These are phyloP conservation scores for Tremella mesenterica DNA, from an alignment of 768 basidiomycete species.

Conservation along the genomic window DNA sequence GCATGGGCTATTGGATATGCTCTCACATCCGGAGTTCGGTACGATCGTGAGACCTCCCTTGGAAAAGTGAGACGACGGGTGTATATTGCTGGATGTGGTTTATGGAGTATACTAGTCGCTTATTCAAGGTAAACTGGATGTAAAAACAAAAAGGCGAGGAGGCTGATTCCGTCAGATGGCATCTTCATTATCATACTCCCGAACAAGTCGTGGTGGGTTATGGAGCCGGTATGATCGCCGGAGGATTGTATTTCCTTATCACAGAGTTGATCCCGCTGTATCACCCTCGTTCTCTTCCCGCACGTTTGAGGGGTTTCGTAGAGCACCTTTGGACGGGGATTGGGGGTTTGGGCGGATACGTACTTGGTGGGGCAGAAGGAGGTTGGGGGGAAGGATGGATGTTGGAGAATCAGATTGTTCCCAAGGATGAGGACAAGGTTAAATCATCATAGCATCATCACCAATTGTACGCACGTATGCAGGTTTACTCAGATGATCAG, in stretches of 20 bases:
- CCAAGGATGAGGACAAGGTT: background rate
- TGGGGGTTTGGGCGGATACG: slow-evolving; percentile 30
- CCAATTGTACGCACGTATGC: no score
- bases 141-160: background rate
- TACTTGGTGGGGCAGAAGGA: slow-evolving; percentile 23
- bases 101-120: slow-evolving; percentile 35
- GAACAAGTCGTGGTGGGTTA: slow-evolving; percentile 35
- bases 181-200: slow-evolving; percentile 39
- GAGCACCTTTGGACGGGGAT: slow-evolving; percentile 23
- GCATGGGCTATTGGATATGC: slow-evolving; percentile 33
- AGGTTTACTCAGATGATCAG: no score
- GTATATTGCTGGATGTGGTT: slow-evolving; percentile 21
- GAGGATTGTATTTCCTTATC: slow-evolving; percentile 15
- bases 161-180: slow-evolving; percentile 13
- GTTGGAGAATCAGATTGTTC: no score
- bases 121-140: slow-evolving; percentile 31
- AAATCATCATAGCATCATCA: background rate
- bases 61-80: slow-evolving; percentile 6
- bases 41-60: background rate
- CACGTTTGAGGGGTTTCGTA: slow-evolving; percentile 4
- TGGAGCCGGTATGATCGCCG: slow-evolving; percentile 16
- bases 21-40: slow-evolving; percentile 7
- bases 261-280: slow-evolving; percentile 32
- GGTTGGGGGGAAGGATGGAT: slow-evolving; percentile 35
- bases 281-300: slow-evolving; percentile 13